Evolutionary conservation across 345 rosid genomes (phyloP), one percentile per base, ranked within the genome.

Genomic region (Tarenaya hassleriana): DNA sequence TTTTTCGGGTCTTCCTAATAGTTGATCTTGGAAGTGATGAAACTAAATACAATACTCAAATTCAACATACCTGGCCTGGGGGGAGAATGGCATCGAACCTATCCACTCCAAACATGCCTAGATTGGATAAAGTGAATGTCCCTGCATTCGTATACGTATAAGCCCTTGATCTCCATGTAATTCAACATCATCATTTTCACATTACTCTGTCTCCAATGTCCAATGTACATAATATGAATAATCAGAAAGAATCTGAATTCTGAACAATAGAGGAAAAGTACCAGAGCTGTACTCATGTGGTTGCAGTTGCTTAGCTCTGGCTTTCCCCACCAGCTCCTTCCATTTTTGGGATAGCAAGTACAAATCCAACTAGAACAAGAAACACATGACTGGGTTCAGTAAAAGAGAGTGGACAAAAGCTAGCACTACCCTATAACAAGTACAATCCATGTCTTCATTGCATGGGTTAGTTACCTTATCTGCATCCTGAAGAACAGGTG

Each of bases 61-160:
- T 39, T 59, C 43, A 17, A 24, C 10, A 59, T 66, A 87, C 94
- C 86, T 84, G 90, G 70, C 95, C 84, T 34, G 98, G 94, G 11
- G 98, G 96, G 52, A 84, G 96, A 66, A 92, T 92, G 63, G 98
- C 98, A 76, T 92, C 96, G 66, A 92, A 92, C 60, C 90, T 81
- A 69, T 87, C 96, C 52, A 84, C 96, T 52, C 96, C 95, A 68
- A 82, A 92, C 96, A 92, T 87, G 41, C 95, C 98, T 27, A 92
- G 73, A 69, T 87, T 87, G 58, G 96, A 92, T 39, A 92, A 69
- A 31, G 96, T 92, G 71, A 92, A 92, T 34, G 98, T 87, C 45
- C 96, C 98, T 92, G 80, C 52, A 59, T 47, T 7, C 5, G 11
- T 47, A 48, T 2, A 38, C n/a, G 50, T 52, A 17, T 52, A 17